These are phyloP conservation scores for Mycosphaerella sp. DNA, from an alignment of 2,329 filamentous ascomycete genomes.

Conservation along the genomic window DNA sequence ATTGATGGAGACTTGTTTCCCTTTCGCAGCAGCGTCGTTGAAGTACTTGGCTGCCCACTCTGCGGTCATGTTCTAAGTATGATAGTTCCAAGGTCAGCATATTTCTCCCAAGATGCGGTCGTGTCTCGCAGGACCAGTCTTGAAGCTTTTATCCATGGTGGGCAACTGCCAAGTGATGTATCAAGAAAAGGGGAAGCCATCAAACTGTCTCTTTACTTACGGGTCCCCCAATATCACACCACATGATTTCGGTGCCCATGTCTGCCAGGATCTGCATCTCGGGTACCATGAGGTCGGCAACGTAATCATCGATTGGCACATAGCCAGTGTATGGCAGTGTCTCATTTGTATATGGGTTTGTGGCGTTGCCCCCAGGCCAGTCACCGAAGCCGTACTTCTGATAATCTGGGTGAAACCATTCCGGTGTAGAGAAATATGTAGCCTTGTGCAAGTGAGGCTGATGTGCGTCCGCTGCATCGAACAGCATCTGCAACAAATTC, in stretches of 20 bases:
- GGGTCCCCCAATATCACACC: constrained; percentile 25
- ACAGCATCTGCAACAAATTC: constrained; percentile 40
- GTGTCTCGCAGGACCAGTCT: too few relatives aligned
- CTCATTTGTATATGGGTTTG: constrained; percentile 41
- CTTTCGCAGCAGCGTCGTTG: constrained; percentile 36
- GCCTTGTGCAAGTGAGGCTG: constrained; percentile 41
- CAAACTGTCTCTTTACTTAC: background rate
- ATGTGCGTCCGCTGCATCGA: constrained; percentile 39
- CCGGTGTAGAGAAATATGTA: constrained; percentile 42
- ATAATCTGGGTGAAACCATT: constrained; percentile 45
- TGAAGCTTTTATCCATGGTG: too few relatives aligned
- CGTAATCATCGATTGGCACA: constrained; percentile 38
- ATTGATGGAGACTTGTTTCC: constrained; percentile 51
- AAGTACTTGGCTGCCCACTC: constrained; percentile 40
- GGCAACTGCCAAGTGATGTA: too few relatives aligned
- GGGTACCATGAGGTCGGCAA: constrained; percentile 39
- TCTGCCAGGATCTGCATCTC: constrained; percentile 41
- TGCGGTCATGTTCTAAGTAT: constrained; percentile 3
- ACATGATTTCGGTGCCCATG: constrained; percentile 43
- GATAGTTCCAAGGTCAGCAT: too few relatives aligned
- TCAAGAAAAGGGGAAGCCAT: too few relatives aligned
- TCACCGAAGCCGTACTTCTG: constrained; percentile 36
- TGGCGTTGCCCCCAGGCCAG: constrained; percentile 39
- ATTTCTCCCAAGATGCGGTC: too few relatives aligned
- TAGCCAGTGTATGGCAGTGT: constrained; percentile 42